Base-by-base conservation (phyloP, 495 filamentous ascomycete genomes). In the Elaphomyces granulatus region DNA sequence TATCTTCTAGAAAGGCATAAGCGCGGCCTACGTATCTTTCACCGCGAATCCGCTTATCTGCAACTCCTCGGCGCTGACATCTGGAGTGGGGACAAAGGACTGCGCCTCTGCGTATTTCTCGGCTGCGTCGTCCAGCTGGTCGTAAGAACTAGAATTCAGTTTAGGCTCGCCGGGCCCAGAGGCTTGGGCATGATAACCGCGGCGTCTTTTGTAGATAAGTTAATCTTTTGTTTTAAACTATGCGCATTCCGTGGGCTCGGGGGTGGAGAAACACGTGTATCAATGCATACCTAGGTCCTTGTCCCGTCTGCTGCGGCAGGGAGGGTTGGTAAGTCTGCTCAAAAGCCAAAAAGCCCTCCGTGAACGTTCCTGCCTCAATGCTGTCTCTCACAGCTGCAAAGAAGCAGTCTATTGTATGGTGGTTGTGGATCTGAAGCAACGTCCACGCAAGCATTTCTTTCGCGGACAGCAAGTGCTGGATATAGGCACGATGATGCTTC, bases 391-490 rank as follows among this genome's bases (percentile, higher is more conserved):
- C 65, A 0, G 64, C 64, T n/a, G n/a, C 23, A 54, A 96, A 94
- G 65, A 98, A 96, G 0, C 51, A 32, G 37, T 76, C 67, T 34
- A 93, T 54, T 2, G 81, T 59, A 20, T 77, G 67, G 48, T 83
- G 71, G 53, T 98, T 98, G 59, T 98, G 90, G 9, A 93, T 67
- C 54, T 94, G 87, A 18, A 98, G 63, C 10, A 98, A 68, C 2
- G 83, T 81, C 90, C 90, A 98, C 17, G 75, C 88, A 2, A 94
- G 76, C 92, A 98, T 95, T 56, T 98, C 90, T 47, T 86, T 87
- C 0, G 90, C 84, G 12, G 66, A 55, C 3, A 98, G 70, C 3
- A 98, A 70, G 53, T 98, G 92, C 43, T 85, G 78, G 21, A 96
- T 46, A 59, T 80, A 96, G 1, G 92, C 88, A 4, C 75, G 64